Conservation (phyloP, 768 basidiomycete species). For the Panaeolus papilionaceus region DNA sequence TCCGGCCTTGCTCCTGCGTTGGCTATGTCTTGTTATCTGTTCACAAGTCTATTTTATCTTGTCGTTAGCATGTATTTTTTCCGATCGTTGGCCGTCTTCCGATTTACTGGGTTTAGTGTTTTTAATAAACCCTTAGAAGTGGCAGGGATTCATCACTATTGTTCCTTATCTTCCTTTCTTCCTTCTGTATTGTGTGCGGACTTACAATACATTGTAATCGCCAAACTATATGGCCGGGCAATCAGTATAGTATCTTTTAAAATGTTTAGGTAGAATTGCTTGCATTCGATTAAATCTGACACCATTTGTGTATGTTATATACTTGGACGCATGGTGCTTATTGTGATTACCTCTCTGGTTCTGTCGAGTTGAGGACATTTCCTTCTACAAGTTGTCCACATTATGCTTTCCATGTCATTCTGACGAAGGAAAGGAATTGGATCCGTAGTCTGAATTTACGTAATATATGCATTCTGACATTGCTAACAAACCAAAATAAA, state of each 20-base stretch:
- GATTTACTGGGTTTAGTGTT: constrained; percentile 21
- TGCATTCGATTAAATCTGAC: background rate
- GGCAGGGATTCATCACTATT: constrained; percentile 6
- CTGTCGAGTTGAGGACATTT: background rate
- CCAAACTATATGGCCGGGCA: constrained; percentile 6
- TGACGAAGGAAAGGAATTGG: background rate
- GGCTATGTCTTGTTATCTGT: constrained; percentile 20
- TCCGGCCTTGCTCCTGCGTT: constrained; percentile 22
- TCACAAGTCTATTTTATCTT: constrained; percentile 21
- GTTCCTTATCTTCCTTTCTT: background rate
- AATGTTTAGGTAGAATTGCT: constrained; percentile 14
- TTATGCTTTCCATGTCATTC: background rate
- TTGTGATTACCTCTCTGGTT: no score
- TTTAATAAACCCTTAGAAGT: constrained; percentile 12
- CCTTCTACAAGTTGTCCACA: background rate
- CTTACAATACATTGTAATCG: constrained; percentile 12
- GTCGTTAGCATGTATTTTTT: constrained; percentile 23
- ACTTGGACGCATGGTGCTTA: background rate
- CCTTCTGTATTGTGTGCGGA: constrained; percentile 7
- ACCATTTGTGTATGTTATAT: constrained; percentile 1
- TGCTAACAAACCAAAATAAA: constrained; percentile 8
- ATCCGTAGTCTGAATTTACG: background rate
- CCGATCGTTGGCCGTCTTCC: constrained; percentile 21
- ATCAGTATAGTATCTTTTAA: constrained; percentile 1
- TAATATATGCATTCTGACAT: background rate